Conservation (phyloP, 176 grass and related monocot species). For the Triticum aestivum region DNA sequence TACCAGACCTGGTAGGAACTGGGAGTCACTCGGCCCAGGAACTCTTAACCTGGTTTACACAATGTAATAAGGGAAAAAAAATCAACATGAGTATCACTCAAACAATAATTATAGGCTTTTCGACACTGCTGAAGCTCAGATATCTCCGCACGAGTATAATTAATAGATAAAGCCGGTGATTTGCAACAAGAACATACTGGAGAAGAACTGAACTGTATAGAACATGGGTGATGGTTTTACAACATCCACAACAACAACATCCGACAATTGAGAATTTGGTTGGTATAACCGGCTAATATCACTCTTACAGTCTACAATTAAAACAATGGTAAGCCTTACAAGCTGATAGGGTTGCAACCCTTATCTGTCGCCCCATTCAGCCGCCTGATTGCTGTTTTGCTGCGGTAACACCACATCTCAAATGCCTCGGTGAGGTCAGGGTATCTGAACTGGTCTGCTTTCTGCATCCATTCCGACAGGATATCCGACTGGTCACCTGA, state of each 20-base stretch:
- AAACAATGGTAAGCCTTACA: conserved; percentile 39
- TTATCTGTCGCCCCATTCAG: conserved; percentile 46
- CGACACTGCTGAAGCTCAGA: not conserved
- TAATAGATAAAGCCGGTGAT: conserved; percentile 7
- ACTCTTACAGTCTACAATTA: conserved; percentile 16
- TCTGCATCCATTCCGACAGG: conserved; percentile 75
- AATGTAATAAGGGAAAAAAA: not conserved
- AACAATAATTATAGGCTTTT: not conserved
- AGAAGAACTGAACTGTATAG: conserved; percentile 32
- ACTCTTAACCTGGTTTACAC: not conserved
- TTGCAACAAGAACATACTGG: not conserved
- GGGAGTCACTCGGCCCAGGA: not conserved
- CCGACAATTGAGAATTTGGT: conserved; percentile 36
- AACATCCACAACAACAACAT: conserved; percentile 32
- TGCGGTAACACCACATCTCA: conserved; percentile 91
- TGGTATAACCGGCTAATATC: conserved; percentile 36
- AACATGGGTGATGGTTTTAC: conserved; percentile 27
- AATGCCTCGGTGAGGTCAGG: conserved; percentile 96
- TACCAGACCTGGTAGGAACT: conserved; percentile 9
- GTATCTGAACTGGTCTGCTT: conserved; percentile 67
- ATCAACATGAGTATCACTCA: not conserved
- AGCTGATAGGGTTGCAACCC: conserved; percentile 49
- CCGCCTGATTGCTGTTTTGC: conserved; percentile 83
- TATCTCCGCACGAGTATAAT: not conserved
- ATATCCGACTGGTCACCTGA: conserved; percentile 86